These are phyloP conservation scores for Coriolopsis trogii DNA, from an alignment of 1,284 basidiomycete genomes.

Conservation along the genomic window DNA sequence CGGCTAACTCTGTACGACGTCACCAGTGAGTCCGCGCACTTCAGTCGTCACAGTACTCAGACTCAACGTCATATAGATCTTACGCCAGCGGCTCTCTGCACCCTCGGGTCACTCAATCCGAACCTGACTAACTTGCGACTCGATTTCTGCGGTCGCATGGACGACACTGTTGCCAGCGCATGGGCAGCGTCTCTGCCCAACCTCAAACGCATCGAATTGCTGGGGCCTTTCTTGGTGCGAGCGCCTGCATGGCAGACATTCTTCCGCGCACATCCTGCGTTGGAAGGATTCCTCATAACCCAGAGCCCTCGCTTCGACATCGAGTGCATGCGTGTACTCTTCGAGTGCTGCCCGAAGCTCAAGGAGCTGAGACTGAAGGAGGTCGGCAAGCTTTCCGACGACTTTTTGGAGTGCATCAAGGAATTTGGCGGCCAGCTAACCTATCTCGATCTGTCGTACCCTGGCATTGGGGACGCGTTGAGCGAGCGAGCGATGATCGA, in stretches of 20 bases:
- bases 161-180: slow-evolving; percentile 64
- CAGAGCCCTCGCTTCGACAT: slow-evolving; percentile 90
- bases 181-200: slow-evolving; percentile 70
- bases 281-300: slow-evolving; percentile 79
- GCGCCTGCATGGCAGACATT: slow-evolving; percentile 78
- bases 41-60: not conserved
- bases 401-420: slow-evolving; percentile 59
- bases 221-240: slow-evolving; percentile 89
- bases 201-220: slow-evolving; percentile 78
- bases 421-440: slow-evolving; percentile 48
- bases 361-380: slow-evolving; percentile 79
- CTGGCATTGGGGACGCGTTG: slow-evolving; percentile 37
- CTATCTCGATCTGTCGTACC: slow-evolving; percentile 53
- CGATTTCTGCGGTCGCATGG: slow-evolving; percentile 87
- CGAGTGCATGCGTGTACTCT: slow-evolving; percentile 68
- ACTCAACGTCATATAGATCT: slow-evolving; percentile 52
- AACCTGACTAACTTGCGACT: slow-evolving; percentile 78
- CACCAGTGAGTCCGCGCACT: slow-evolving; percentile 74
- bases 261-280: slow-evolving; percentile 61
- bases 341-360: slow-evolving; percentile 63
- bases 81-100: slow-evolving; percentile 62
- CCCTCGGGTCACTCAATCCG: slow-evolving; percentile 80
- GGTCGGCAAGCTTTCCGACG: slow-evolving; percentile 72
- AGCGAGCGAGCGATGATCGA: slow-evolving; percentile 52
- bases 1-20: slow-evolving; percentile 87